Conservation (phyloP, 1,139 yeast genomes). For the Lodderomyces beijingensis region DNA sequence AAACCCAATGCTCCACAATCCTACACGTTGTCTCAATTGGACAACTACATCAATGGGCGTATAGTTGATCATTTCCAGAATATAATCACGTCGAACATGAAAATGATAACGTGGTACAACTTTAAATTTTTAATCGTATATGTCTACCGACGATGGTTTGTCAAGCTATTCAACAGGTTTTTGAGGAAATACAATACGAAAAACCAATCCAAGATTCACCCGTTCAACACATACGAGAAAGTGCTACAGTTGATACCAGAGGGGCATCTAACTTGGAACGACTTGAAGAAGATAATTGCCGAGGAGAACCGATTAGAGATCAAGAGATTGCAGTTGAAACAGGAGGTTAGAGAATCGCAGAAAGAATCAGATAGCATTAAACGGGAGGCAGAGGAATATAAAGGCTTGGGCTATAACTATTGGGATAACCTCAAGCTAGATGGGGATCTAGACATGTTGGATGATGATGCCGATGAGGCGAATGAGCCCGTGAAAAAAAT, state of each 20-base stretch:
- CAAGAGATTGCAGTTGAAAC: constrained; percentile 14
- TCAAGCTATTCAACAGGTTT: constrained; percentile 37
- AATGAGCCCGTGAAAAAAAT: background rate
- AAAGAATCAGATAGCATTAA: constrained; percentile 13
- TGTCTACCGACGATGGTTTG: constrained; percentile 34
- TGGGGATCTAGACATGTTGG: constrained; percentile 28
- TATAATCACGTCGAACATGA: constrained; percentile 7
- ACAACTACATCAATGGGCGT: constrained; percentile 10
- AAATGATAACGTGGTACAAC: constrained; percentile 22
- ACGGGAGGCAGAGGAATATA: constrained; percentile 16
- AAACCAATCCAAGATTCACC: constrained; percentile 16
- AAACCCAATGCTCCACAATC: constrained; percentile 2
- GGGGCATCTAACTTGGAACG: constrained; percentile 18
- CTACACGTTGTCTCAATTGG: constrained; percentile 8
- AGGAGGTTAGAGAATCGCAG: constrained; percentile 8
- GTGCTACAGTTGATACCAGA: constrained; percentile 21
- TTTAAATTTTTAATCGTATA: constrained; percentile 21
- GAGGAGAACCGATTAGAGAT: constrained; percentile 27
- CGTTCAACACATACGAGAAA: constrained; percentile 22
- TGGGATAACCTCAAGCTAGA: constrained; percentile 33
- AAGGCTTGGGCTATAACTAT: constrained; percentile 29
- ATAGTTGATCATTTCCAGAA: constrained; percentile 9
- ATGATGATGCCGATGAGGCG: constrained; percentile 15
- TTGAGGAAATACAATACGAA: constrained; percentile 25
- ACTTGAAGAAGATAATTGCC: constrained; percentile 22